Evolutionary conservation across 495 filamentous ascomycete species (phyloP).

Genomic region (Trichodelitschia bisporula): DNA sequence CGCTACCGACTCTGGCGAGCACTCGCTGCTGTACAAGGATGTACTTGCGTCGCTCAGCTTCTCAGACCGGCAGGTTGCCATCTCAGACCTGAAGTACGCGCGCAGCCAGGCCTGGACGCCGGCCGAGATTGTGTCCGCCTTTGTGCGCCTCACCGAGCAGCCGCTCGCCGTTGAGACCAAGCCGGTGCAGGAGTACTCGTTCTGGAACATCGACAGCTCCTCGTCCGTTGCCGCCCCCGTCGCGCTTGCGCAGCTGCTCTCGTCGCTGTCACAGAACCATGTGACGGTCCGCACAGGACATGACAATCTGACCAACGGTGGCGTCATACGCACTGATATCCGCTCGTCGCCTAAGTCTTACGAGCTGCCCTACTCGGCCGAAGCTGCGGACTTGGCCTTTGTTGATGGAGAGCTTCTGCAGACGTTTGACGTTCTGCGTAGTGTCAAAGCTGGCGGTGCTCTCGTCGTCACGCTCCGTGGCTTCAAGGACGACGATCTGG

Average conservation of each 20-base stretch:
- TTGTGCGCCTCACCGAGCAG: conserved; percentile 12
- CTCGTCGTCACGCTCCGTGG: conserved; percentile 52
- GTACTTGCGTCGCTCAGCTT: conserved; percentile 68
- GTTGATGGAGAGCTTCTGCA: conserved; percentile 58
- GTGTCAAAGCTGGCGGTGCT: conserved; percentile 43
- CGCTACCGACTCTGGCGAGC: conserved; percentile 39
- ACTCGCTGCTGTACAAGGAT: conserved; percentile 71
- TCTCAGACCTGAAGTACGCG: conserved; percentile 72
- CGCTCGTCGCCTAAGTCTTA: conserved; percentile 57
- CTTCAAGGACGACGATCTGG: conserved; percentile 65
- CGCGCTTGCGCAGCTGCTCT: conserved; percentile 45
- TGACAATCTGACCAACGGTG: conserved; percentile 76
- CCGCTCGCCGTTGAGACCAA: neutral
- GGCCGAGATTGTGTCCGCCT: conserved; percentile 38
- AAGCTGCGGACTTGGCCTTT: conserved; percentile 52
- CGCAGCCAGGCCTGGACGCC: conserved; percentile 61
- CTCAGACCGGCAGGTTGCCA: conserved; percentile 30
- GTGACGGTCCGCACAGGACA: conserved; percentile 49
- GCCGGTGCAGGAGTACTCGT: conserved; percentile 54
- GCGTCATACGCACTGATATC: conserved; percentile 62
- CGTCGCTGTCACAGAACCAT: conserved; percentile 49
- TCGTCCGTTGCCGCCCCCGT: conserved; percentile 35
- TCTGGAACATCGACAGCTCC: conserved; percentile 81
- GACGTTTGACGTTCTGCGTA: conserved; percentile 44
- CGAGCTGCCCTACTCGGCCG: conserved; percentile 60